These are phyloP conservation scores for Pseudomonodictys pantanalensis DNA, from an alignment of 495 filamentous ascomycete genomes.

Conservation along the genomic window DNA sequence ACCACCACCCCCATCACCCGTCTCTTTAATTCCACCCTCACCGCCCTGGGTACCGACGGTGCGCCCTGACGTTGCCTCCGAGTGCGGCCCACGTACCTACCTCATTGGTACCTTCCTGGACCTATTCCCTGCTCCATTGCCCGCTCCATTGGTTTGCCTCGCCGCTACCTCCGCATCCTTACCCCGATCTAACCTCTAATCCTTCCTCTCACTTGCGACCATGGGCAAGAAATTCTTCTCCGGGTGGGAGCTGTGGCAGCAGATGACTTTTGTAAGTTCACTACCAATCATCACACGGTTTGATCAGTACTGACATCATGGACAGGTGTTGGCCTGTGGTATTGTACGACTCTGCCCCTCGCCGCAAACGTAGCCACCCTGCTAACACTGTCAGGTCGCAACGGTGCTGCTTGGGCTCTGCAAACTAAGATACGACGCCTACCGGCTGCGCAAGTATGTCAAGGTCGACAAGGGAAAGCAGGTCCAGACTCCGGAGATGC, in stretches of 20 bases:
- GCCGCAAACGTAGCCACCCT: not conserved
- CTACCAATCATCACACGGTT: not conserved
- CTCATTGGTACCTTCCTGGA: not conserved
- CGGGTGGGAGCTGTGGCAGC: constrained; percentile 82
- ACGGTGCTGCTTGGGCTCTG: constrained; percentile 48
- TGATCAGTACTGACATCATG: constrained; percentile 11
- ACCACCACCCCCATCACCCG: not conserved
- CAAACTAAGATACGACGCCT: constrained; percentile 62
- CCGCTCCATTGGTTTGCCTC: not conserved
- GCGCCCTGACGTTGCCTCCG: constrained; percentile 6
- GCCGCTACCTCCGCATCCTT: constrained; percentile 1
- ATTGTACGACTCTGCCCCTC: constrained; percentile 45
- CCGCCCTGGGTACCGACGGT: not conserved
- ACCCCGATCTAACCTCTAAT: constrained; percentile 12
- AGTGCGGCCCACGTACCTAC: constrained; percentile 1
- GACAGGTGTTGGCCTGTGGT: constrained; percentile 37
- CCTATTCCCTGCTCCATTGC: not conserved
- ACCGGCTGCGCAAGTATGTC: constrained; percentile 62
- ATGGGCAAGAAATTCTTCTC: constrained; percentile 60
- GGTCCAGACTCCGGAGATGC: constrained; percentile 53
- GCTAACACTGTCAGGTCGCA: constrained; percentile 48
- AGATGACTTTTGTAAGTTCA: constrained; percentile 79
- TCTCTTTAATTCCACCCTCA: not conserved
- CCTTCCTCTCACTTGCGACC: constrained; percentile 5
- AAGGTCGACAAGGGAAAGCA: constrained; percentile 63